Conservation (phyloP, 768 basidiomycete species). For the Sutorius australiensis region DNA sequence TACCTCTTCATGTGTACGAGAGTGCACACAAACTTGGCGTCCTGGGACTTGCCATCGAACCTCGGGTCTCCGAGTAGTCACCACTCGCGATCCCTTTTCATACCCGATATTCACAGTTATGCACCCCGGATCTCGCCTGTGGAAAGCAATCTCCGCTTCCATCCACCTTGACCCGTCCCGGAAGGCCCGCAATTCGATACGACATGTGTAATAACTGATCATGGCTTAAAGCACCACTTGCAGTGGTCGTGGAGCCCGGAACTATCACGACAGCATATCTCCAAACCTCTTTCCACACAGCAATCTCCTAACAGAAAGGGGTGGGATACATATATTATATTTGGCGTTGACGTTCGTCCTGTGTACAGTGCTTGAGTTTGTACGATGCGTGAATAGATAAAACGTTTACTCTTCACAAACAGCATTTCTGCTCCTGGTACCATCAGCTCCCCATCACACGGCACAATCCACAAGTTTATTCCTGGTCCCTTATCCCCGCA, state of each 20-base stretch:
- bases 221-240: not conserved
- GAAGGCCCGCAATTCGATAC: not conserved
- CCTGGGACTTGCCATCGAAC: too few species aligned
- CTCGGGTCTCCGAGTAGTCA: too few species aligned
- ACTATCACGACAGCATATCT: not conserved
- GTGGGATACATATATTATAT: not conserved
- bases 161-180: not conserved
- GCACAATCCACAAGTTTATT: not conserved
- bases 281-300: not conserved
- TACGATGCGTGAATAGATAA: not conserved
- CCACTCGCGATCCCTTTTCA: too few species aligned
- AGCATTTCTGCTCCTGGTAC: too few species aligned
- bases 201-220: not conserved
- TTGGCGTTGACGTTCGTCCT: not conserved
- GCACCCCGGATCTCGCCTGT: not conserved
- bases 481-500: not conserved
- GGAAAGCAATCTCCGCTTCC: not conserved
- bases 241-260: not conserved
- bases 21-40: too few species aligned
- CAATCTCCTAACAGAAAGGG: not conserved
- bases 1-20: too few species aligned
- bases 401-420: too few species aligned
- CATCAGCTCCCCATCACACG: not conserved
- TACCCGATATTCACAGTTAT: too few species aligned
- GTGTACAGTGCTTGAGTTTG: not conserved